Conservation (phyloP, 176 grass and related monocot species). For the Bromus sterilis region DNA sequence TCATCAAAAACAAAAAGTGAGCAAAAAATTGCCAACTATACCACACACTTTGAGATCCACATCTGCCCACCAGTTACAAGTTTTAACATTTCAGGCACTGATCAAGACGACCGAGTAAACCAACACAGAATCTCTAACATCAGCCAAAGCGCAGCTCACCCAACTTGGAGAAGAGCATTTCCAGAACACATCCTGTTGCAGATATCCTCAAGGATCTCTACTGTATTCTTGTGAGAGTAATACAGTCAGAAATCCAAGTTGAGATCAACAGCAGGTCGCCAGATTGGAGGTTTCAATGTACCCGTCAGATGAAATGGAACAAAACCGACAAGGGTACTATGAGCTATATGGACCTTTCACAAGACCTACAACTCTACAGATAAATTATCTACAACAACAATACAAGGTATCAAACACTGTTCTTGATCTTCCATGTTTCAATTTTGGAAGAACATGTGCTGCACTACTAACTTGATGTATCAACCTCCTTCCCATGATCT, state of each 20-base stretch:
- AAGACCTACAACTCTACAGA: conserved; percentile 13
- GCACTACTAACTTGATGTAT: conserved; percentile 39
- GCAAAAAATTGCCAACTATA: conserved; percentile 28
- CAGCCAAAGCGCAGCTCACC: background rate
- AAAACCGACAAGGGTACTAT: conserved; percentile 1
- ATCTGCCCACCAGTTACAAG: conserved; percentile 13
- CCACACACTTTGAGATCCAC: conserved; percentile 10
- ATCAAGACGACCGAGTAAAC: background rate
- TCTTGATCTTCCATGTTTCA: conserved; percentile 21
- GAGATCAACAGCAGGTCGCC: conserved; percentile 34
- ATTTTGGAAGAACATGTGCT: conserved; percentile 5
- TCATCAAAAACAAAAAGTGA: conserved; percentile 7
- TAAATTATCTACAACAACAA: conserved; percentile 62
- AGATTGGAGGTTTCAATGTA: conserved; percentile 16
- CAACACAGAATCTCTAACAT: background rate
- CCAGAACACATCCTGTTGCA: conserved; percentile 38
- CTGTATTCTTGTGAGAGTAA: conserved; percentile 7
- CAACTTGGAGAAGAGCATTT: conserved; percentile 11
- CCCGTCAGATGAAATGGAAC: background rate
- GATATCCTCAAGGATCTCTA: conserved; percentile 31
- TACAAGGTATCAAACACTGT: conserved; percentile 3
- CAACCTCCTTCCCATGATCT: conserved; percentile 92
- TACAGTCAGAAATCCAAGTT: conserved; percentile 26
- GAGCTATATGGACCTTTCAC: conserved; percentile 53
- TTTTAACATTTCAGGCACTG: background rate